Evolutionary conservation across 352 stramenopile species (phyloP), one percentile per base, ranked within the genome.

Genomic region (Pythium phragmitis): DNA sequence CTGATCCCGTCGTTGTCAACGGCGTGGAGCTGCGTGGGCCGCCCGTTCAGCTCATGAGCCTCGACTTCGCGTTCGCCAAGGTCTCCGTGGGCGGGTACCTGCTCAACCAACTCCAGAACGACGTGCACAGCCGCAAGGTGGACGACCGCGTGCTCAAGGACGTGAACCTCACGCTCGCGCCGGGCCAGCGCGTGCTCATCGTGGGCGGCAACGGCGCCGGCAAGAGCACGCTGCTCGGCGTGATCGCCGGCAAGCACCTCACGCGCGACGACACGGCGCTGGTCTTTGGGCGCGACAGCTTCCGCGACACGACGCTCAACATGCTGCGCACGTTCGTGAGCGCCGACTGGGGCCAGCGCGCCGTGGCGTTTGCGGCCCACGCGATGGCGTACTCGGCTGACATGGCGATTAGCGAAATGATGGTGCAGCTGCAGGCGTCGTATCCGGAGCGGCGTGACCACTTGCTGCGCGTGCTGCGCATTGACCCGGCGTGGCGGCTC

Each of bases 351-450:
- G 96, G 96, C 13, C 97, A 98, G 70, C 85, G 93, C 11, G 95
- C 93, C 0, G 91, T 99, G 34, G 96, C 96, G 7, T 99, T 99
- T 75, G 96, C 96, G 2, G 86, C 82, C 2, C 79, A 93, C 42
- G 84, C 76, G 41, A 96, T 89, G 84, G 87, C 76, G 45, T 97
- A 84, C 74, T 93, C 76, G 67, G 96, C 96, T 1, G 97, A 99
- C 72, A 98, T 99, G 74, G 79, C 90, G 4, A 96, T 99, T 30
- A 82, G 88, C 17, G 88, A 97, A 65, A 99, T 99, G 96, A 99
- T 99, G 96, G 82, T 92, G 58, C 91, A 97, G 67, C 59, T 99
- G 39, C 97, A 99, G 74, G 70, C 84, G n/a, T 76, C 85, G 36
- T 97, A 97, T 72, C 94, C 96, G 0, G 96, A 98, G 72, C 79